Evolutionary conservation across 2,329 filamentous ascomycete species (phyloP), one percentile per base, ranked within the genome.

Genomic region (Colletotrichum chlorophyti): DNA sequence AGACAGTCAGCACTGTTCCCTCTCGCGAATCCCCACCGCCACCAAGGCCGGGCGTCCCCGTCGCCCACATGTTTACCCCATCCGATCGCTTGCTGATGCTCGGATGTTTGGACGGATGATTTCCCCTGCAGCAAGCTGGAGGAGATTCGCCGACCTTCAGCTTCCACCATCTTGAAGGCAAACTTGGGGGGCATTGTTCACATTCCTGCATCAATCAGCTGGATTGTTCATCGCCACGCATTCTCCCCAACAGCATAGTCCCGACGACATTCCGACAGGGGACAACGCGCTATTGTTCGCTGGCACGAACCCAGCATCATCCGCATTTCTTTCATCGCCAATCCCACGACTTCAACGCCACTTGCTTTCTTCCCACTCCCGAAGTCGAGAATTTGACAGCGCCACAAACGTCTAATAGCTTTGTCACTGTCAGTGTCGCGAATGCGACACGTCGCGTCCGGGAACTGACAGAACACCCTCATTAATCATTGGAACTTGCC

Each of bases 291-390:
- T 23, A 32, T 53, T 29, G 40, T 47, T 24, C 14, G 19, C 35
- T 42, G 49, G 54, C 41, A 53, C 35, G 50, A 38, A n/a, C 40
- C 41, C 37, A 31, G 41, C 49, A 54, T 54, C 54, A 54, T 58
- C 40, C 34, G 37, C 49, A 48, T 58, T 53, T 58, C 54, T 58
- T 27, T 27, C 49, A 31, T 15, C 42, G 14, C n/a, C 51, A n/a
- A 26, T 15, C 35, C 23, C 42, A 17, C 43, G 5, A 27, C n/a
- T 29, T 27, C 26, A 34, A 27, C 41, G 29, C 54, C 49, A 47
- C 41, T 54, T 42, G 23, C 11, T 35, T 54, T 47, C 19, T 47
- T 24, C n/a, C 41, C 7, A 5, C n/a, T n/a, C 24, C 21, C 23
- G 10, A 14, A 24, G 17, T 42, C 31, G 19, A 34, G 11, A 32